phyloP scores from a whole-genome alignment of 176 grass and related monocot species.

The Bromus sterilis region DNA sequence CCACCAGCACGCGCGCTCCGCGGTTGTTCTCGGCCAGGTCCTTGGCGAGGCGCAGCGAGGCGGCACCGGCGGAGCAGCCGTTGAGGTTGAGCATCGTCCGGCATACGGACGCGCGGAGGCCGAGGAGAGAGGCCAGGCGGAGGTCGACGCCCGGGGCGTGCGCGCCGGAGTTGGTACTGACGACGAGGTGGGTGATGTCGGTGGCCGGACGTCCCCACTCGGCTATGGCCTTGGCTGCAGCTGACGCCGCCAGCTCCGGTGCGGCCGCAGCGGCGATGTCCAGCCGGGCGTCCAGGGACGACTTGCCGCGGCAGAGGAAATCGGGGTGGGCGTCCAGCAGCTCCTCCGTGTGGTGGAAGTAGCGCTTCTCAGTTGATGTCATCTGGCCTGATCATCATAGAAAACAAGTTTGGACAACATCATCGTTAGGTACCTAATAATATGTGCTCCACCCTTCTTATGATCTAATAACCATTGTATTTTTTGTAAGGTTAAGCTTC shows the following conservation, averaged over 20 bases:
- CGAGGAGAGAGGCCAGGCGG: slow-evolving; percentile 9
- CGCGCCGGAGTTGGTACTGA: background rate
- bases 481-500: no score
- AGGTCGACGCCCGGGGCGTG: slow-evolving; percentile 9
- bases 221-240: slow-evolving; percentile 4
- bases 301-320: background rate
- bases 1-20: background rate
- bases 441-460: no score
- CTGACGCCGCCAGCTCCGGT: slow-evolving; percentile 30
- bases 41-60: background rate
- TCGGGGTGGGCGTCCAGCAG: slow-evolving; percentile 19
- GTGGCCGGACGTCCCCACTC: background rate
- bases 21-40: background rate
- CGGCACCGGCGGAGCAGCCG: background rate
- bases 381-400: background rate
- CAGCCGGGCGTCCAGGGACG: slow-evolving; percentile 16
- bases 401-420: background rate
- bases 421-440: no score
- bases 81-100: background rate
- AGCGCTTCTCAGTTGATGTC: slow-evolving; percentile 18
- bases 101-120: background rate
- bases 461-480: no score
- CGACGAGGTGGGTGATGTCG: background rate
- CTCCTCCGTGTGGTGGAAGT: slow-evolving; percentile 27
- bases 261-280: background rate